Evolutionary conservation across 1,139 yeast species (phyloP).

Genomic region (Suhomyces yuchorum): DNA sequence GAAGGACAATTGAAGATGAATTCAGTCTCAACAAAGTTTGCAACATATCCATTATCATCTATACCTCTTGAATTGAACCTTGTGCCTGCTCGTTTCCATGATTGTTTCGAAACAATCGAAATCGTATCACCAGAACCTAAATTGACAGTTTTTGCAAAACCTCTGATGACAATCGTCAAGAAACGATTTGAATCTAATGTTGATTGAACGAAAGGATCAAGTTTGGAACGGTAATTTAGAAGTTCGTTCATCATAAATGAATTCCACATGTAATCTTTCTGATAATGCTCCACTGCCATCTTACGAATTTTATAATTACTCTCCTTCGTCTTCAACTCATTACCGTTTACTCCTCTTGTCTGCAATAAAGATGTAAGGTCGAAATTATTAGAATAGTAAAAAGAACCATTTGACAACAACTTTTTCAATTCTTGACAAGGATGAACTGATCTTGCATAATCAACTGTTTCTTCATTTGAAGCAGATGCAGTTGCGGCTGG

Average conservation of each 20-base stretch:
- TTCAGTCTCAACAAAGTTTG: constrained; percentile 96
- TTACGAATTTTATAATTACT: constrained; percentile 29
- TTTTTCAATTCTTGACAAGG: constrained; percentile 84
- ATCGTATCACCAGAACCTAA: constrained; percentile 60
- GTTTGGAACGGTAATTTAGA: constrained; percentile 67
- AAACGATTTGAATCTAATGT: constrained; percentile 75
- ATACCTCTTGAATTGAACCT: constrained; percentile 92
- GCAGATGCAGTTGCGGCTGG: constrained; percentile 33
- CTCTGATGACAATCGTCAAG: constrained; percentile 88
- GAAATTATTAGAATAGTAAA: constrained; percentile 88
- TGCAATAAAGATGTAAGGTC: constrained; percentile 86
- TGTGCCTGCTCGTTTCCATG: constrained; percentile 96
- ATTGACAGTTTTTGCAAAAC: constrained; percentile 82
- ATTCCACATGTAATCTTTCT: constrained; percentile 96
- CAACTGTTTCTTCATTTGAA: constrained; percentile 22
- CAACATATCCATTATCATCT: constrained; percentile 93
- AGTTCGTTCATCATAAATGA: constrained; percentile 86
- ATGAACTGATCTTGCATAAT: constrained; percentile 52
- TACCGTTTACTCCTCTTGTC: constrained; percentile 56
- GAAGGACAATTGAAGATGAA: constrained; percentile 49
- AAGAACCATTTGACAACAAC: constrained; percentile 81
- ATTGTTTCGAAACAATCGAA: constrained; percentile 86
- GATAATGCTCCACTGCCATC: constrained; percentile 51
- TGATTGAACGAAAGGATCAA: constrained; percentile 59
- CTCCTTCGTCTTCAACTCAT: constrained; percentile 21